phyloP scores from a whole-genome alignment of 257 asterid species.

The Rhazya stricta region DNA sequence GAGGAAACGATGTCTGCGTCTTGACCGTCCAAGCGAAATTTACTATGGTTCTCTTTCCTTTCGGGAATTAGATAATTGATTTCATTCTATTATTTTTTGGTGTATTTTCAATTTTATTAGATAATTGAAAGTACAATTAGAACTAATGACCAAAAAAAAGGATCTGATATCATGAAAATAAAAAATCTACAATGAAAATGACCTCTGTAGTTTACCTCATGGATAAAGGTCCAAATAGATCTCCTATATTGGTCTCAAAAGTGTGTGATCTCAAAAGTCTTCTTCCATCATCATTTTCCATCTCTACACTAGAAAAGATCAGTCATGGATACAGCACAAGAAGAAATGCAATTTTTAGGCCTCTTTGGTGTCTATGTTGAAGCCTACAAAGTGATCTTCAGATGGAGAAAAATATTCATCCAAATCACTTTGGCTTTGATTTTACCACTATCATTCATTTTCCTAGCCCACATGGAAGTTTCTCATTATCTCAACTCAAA shows the following conservation, averaged over 20 bases:
- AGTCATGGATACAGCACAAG: conserved; percentile 62
- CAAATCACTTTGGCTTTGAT: conserved; percentile 52
- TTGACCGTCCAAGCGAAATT: neutral
- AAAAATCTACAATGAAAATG: neutral
- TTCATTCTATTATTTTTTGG: too few relatives aligned
- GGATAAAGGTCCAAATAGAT: neutral
- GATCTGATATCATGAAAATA: neutral
- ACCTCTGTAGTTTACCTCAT: neutral
- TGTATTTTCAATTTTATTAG: too few relatives aligned
- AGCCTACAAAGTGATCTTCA: conserved; percentile 45
- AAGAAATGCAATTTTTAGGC: conserved; percentile 56
- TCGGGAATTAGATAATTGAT: neutral
- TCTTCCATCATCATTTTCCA: neutral
- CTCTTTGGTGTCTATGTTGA: conserved; percentile 45
- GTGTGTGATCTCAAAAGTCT: neutral
- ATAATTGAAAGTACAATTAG: too few relatives aligned
- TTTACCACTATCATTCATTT: conserved; percentile 56
- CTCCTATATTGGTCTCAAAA: neutral
- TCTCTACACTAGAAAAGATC: neutral
- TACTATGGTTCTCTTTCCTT: too few relatives aligned
- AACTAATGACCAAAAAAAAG: too few relatives aligned
- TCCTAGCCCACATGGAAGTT: conserved; percentile 42
- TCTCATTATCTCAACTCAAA: conserved; percentile 28
- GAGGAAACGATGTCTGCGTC: neutral
- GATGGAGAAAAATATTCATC: conserved; percentile 43